Evolutionary conservation across 129 eudicot genomes (phyloP).

Genomic region (Helianthus annuus): HanXRQr2.0-SUNRISE NC_035444.2:99957341-99957840

Average conservation of each 20-base stretch:
- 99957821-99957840: background rate
- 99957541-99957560: conserved; percentile 79
- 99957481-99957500: conserved; percentile 61
- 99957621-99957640: background rate
- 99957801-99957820: background rate
- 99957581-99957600: conserved; percentile 12
- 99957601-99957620: conserved; percentile 15
- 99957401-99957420: background rate
- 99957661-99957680: background rate
- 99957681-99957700: background rate
- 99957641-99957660: background rate
- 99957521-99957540: conserved; percentile 90
- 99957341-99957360: too few relatives aligned
- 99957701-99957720: background rate
- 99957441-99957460: background rate
- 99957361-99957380: background rate
- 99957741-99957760: background rate
- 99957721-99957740: background rate
- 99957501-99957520: conserved; percentile 88
- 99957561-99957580: conserved; percentile 24
- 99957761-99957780: background rate
- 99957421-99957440: background rate
- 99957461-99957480: conserved; percentile 1
- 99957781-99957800: background rate
- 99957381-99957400: conserved; percentile 12